These are phyloP conservation scores for Vigna hirtella DNA, from an alignment of 306 rosid genomes.

Conservation along the genomic window DNA sequence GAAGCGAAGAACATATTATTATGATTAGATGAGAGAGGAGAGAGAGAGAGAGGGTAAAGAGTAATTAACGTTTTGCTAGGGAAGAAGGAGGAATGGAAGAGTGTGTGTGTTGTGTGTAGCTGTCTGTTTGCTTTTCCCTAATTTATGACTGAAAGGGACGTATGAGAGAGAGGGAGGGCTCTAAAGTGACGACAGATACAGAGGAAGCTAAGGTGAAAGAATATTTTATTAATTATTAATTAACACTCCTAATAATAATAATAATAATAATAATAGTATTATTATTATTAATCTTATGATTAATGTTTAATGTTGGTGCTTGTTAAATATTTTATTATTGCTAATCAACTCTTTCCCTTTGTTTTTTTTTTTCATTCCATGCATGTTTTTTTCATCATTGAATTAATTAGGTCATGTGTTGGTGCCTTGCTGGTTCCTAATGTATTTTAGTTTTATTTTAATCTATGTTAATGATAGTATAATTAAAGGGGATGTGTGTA, in stretches of 20 bases:
- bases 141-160: slow-evolving; percentile 94
- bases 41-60: slow-evolving; percentile 3
- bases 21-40: slow-evolving; percentile 36
- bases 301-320: no score
- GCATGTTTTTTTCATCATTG: background rate
- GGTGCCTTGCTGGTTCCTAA: no score
- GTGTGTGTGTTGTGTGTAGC: slow-evolving; percentile 43
- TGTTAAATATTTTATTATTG: background rate
- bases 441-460: no score
- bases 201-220: background rate
- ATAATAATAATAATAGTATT: no score
- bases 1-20: slow-evolving; percentile 17
- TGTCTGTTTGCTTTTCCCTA: slow-evolving; percentile 67
- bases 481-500: background rate
- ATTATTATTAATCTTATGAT: no score
- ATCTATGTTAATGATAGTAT: background rate
- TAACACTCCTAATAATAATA: background rate
- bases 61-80: slow-evolving; percentile 14
- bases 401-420: no score
- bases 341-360: background rate
- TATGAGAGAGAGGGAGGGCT: slow-evolving; percentile 69
- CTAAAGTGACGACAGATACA: slow-evolving; percentile 50
- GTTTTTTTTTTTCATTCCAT: background rate
- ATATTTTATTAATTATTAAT: background rate
- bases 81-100: slow-evolving; percentile 5